A percentile compares a stretch with the other conserved stretches of the same genome.
These are phyloP conservation scores for Peronosclerospora sorghi DNA, from an alignment of 352 stramenopile species.

Conservation along the genomic window DNA sequence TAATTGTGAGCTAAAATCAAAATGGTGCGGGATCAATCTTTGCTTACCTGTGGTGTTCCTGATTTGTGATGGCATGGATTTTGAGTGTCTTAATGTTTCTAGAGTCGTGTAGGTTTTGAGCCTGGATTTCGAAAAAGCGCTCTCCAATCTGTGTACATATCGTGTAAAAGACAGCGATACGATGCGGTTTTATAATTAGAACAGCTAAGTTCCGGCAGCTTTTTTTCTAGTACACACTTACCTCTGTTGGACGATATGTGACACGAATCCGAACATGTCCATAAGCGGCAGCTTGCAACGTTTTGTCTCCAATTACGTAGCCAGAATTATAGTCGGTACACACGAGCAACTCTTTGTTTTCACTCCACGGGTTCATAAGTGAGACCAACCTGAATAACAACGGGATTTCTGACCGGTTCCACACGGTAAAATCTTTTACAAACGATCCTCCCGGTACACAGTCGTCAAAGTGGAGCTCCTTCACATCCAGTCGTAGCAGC, in stretches of 20 bases:
- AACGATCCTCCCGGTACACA: conserved; percentile 80
- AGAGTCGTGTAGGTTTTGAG: conserved; percentile 77
- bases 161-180: conserved; percentile 3
- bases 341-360: conserved; percentile 59
- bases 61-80: conserved; percentile 81
- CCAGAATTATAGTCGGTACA: conserved; percentile 84
- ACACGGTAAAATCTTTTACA: conserved; percentile 85
- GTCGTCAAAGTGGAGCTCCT: conserved; percentile 84
- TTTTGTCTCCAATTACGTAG: conserved; percentile 73
- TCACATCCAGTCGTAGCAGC: conserved; percentile 71
- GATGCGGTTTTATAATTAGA: conserved; percentile 7
- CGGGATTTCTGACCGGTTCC: conserved; percentile 84
- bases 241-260: conserved; percentile 72
- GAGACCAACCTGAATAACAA: conserved; percentile 80
- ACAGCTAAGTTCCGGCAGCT: neutral
- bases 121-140: conserved; percentile 78
- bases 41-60: conserved; percentile 74
- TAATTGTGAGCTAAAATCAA: neutral
- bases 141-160: conserved; percentile 50
- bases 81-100: conserved; percentile 80
- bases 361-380: conserved; percentile 49
- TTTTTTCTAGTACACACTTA: conserved; percentile 14
- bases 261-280: conserved; percentile 79
- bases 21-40: too few species aligned
- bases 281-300: conserved; percentile 70